phyloP scores from a whole-genome alignment of 176 grass and related monocot species.

The Aegilops sharonensis region DNA sequence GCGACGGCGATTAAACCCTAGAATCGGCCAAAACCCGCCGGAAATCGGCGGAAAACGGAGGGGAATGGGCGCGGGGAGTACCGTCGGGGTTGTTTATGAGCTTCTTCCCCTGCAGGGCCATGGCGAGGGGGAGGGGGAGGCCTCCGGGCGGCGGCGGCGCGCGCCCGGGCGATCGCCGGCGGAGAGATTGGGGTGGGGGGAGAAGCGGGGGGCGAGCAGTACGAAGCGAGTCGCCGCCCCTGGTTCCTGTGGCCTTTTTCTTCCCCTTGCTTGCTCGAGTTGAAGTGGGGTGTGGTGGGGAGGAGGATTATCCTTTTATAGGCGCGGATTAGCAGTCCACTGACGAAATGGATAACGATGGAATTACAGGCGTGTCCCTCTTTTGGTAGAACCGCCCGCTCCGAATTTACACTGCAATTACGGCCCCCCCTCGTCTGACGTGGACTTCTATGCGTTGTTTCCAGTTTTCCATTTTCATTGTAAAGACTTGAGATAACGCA shows the following conservation, averaged over 20 bases:
- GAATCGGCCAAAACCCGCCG: neutral
- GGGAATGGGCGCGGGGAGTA: constrained; percentile 32
- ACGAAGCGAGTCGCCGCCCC: constrained; percentile 28
- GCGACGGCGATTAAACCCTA: constrained; percentile 41
- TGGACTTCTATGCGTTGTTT: neutral
- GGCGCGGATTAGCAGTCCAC: constrained; percentile 40
- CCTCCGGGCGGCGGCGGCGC: neutral
- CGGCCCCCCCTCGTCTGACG: neutral
- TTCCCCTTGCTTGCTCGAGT: constrained; percentile 30
- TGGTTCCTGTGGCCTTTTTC: constrained; percentile 33
- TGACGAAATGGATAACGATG: neutral
- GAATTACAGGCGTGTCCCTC: constrained; percentile 35
- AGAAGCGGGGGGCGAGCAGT: constrained; percentile 20
- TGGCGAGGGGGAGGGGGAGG: constrained; percentile 2
- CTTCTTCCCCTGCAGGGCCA: constrained; percentile 93
- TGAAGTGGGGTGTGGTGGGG: neutral
- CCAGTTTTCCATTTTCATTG: neutral
- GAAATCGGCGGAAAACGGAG: constrained; percentile 21
- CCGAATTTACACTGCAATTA: neutral
- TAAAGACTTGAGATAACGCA: too few relatives aligned
- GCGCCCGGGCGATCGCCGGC: constrained; percentile 24
- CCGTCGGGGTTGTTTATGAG: constrained; percentile 87
- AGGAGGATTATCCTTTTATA: constrained; percentile 48
- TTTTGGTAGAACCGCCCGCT: constrained; percentile 1
- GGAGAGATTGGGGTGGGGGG: constrained; percentile 13